Evolutionary conservation across 2,329 filamentous ascomycete species (phyloP).

Genomic region (Fusarium devonianum): DNA sequence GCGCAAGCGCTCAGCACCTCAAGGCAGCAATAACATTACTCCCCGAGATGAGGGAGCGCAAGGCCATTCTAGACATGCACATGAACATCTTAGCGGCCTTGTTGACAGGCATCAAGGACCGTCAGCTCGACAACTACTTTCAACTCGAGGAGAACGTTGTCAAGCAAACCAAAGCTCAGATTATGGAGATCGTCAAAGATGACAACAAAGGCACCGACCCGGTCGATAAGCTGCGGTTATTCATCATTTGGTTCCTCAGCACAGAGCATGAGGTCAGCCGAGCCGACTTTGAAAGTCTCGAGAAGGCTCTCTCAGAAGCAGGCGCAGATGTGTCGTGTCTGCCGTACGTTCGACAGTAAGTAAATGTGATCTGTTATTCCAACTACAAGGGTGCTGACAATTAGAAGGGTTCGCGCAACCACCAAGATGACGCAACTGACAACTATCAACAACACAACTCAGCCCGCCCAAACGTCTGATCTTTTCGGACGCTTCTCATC

Average conservation of each 20-base stretch:
- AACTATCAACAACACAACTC: conserved; percentile 78
- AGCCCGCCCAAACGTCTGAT: conserved; percentile 70
- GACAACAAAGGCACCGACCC: conserved; percentile 82
- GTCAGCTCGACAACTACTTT: conserved; percentile 95
- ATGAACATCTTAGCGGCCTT: conserved; percentile 94
- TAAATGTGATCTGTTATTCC: conserved; percentile 22
- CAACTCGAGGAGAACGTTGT: conserved; percentile 92
- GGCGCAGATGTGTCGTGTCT: conserved; percentile 81
- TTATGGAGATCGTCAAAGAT: conserved; percentile 86
- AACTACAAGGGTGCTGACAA: conserved; percentile 34
- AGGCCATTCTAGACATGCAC: conserved; percentile 94
- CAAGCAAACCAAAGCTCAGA: conserved; percentile 88
- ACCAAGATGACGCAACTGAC: conserved; percentile 99
- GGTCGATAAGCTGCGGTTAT: conserved; percentile 88
- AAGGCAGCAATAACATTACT: conserved; percentile 94
- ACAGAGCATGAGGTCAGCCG: conserved; percentile 88
- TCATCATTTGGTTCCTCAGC: conserved; percentile 96
- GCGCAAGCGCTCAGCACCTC: conserved; percentile 88
- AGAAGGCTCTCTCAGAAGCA: conserved; percentile 78
- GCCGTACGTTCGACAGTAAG: conserved; percentile 85
- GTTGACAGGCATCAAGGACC: conserved; percentile 83
- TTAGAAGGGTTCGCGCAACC: conserved; percentile 79
- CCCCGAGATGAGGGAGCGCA: conserved; percentile 90
- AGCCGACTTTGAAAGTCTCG: conserved; percentile 83
- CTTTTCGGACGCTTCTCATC: conserved; percentile 93